Base-by-base conservation (phyloP, 192 early-diverging fungal species). In the Gryganskiella cystojenkinii region DNA sequence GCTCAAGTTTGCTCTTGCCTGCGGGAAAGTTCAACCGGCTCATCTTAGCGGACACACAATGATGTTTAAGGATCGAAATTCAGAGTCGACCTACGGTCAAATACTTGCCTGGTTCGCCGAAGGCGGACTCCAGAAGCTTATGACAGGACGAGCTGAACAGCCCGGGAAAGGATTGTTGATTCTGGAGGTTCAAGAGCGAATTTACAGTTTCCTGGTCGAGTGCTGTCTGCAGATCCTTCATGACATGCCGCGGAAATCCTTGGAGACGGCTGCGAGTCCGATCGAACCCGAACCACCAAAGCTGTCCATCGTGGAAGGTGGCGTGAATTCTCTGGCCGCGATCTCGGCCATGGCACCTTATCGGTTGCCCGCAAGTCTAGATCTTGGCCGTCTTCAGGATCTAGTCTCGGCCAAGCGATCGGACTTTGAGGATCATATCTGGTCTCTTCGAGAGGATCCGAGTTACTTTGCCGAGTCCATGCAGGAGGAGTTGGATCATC, bases 381-480 rank as follows among this genome's bases (percentile, higher is more conserved):
- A 72, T 53, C 62, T 72, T 37, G 31, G 25, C 34, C 62, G 62
- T 54, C 62, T 72, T 24, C 70, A 37, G 49, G 49, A 64, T 27
- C 61, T 72, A 59, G 22, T 72, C 14, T 61, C 61, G 37, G 62
- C 70, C 50, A 72, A 45, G 45, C 62, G 61, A 11, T 64, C 61
- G 2, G 70, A 61, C 46, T 31, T 34, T 2, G 70, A 72, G 42
- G 70, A 72, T 65, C 70, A 72, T 25, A 46, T 64, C 30, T 72
- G 70, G 61, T 72, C 62, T 33, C 56, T 72, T 27, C 54, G 70
- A n/a, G 70, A 72, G 31, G 70, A 72, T 54, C 70, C 70, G 15
- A 22, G 61, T 20, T 72, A 72, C 42, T 72, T 72, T 64, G 56
- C 54, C 28, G 49, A 59, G 31, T 19, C 20, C 15, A 4, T 64